Conservation (phyloP, 2,329 filamentous ascomycete genomes). For the Alternaria brassicae region DNA sequence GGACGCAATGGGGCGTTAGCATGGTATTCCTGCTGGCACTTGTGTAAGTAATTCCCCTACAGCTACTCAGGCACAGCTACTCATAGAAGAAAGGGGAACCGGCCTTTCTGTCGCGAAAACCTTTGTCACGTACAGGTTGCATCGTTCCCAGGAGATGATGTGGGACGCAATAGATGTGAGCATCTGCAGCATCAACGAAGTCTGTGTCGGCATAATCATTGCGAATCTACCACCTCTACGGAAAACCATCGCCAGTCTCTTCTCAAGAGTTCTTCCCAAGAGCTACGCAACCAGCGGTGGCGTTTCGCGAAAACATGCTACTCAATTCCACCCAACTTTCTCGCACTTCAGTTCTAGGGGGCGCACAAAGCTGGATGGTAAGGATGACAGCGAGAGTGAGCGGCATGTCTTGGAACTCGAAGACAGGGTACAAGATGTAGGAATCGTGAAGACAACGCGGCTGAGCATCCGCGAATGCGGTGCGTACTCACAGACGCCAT, state of each 20-base stretch:
- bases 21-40: conserved; percentile 18
- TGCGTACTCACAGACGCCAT: not conserved
- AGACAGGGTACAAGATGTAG: conserved; percentile 2
- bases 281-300: conserved; percentile 1
- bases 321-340: not conserved
- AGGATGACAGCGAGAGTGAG: conserved; percentile 11
- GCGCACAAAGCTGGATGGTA: not conserved
- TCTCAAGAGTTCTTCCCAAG: not conserved
- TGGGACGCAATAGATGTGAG: conserved; percentile 18
- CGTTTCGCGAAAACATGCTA: not conserved
- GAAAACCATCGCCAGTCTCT: conserved; percentile 5
- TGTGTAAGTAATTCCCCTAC: conserved; percentile 9
- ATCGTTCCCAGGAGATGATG: conserved; percentile 12
- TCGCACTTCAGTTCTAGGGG: not conserved
- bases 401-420: conserved; percentile 14
- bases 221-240: conserved; percentile 23
- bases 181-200: conserved; percentile 23
- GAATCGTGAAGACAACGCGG: conserved; percentile 13
- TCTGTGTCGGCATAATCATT: conserved; percentile 23
- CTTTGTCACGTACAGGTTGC: conserved; percentile 9
- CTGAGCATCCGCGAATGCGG: conserved; percentile 1
- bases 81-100: conserved; percentile 7
- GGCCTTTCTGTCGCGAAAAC: conserved; percentile 13
- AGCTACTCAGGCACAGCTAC: not conserved
- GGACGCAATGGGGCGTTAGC: conserved; percentile 17